Conservation (phyloP, 805 yeast species). For the Phaffomyces thermotolerans region DNA sequence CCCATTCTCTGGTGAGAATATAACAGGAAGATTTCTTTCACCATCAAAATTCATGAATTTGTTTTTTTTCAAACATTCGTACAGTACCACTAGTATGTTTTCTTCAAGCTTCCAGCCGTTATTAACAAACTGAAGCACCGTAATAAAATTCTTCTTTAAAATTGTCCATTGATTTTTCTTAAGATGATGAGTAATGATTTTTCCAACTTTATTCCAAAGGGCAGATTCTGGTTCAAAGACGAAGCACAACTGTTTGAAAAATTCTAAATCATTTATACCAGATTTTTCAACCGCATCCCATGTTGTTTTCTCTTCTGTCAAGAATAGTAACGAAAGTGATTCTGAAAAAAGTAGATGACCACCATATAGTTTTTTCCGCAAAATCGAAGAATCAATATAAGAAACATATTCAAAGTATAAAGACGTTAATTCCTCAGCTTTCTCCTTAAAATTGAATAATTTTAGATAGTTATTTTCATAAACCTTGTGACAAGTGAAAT, state of each 20-base stretch:
- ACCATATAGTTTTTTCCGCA: slow-evolving; percentile 8
- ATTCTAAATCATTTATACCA: slow-evolving; percentile 9
- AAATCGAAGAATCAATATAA: slow-evolving; percentile 5
- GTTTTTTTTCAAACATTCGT: slow-evolving; percentile 16
- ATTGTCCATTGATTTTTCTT: background rate
- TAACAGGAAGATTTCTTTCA: slow-evolving; percentile 12
- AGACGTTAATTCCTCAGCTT: slow-evolving; percentile 6
- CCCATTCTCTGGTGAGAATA: slow-evolving; percentile 3
- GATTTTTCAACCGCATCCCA: slow-evolving; percentile 11
- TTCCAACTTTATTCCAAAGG: slow-evolving; percentile 9
- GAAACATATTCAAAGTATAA: slow-evolving; percentile 14
- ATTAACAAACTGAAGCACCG: slow-evolving; percentile 5
- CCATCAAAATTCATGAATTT: slow-evolving; percentile 15
- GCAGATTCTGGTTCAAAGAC: slow-evolving; percentile 2
- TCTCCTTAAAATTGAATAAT: slow-evolving; percentile 12
- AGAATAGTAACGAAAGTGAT: slow-evolving; percentile 14
- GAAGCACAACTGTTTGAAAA: slow-evolving; percentile 11
- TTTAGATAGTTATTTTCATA: slow-evolving; percentile 11
- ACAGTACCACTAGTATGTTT: slow-evolving; percentile 10
- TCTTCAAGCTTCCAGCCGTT: slow-evolving; percentile 14
- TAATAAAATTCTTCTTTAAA: slow-evolving; percentile 7
- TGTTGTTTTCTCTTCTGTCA: slow-evolving; percentile 4
- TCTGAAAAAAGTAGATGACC: slow-evolving; percentile 12
- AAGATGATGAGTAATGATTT: slow-evolving; percentile 1
- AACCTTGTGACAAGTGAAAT: slow-evolving; percentile 9